Evolutionary conservation across 441 rosid species (phyloP).

Genomic region (Metrosideros polymorpha): DNA sequence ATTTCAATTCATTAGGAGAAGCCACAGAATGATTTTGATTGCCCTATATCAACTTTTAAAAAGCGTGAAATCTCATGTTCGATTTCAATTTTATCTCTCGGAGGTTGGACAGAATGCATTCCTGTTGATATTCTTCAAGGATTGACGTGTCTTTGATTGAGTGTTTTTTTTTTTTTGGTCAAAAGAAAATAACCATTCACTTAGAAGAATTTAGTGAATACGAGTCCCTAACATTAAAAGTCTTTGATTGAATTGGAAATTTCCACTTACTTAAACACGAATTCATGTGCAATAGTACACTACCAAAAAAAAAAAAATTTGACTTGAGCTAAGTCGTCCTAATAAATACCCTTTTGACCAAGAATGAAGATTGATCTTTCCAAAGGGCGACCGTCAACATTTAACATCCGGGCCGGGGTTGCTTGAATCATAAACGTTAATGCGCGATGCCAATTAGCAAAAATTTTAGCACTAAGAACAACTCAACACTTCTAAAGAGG

Average conservation of each 20-base stretch:
- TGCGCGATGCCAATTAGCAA: neutral
- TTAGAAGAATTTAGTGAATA: too few relatives aligned
- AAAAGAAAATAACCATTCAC: too few relatives aligned
- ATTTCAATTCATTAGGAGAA: neutral
- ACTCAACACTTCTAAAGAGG: neutral
- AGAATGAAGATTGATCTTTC: neutral
- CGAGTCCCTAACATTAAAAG: too few relatives aligned
- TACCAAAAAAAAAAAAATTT: neutral
- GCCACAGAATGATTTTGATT: neutral
- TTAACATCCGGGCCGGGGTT: neutral
- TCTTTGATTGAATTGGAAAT: neutral
- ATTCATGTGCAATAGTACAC: neutral
- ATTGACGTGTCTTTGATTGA: neutral
- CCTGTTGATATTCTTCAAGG: fast-evolving
- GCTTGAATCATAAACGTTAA: neutral
- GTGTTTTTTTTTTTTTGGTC: too few relatives aligned
- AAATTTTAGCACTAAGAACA: neutral
- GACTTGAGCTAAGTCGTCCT: neutral
- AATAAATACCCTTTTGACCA: neutral
- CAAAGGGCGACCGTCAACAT: neutral
- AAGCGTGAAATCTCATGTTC: neutral
- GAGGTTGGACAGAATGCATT: neutral
- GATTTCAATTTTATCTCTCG: neutral
- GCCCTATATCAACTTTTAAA: fast-evolving
- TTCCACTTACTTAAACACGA: neutral